phyloP scores from a whole-genome alignment of 257 asterid genomes.

The Avicennia marina region DNA sequence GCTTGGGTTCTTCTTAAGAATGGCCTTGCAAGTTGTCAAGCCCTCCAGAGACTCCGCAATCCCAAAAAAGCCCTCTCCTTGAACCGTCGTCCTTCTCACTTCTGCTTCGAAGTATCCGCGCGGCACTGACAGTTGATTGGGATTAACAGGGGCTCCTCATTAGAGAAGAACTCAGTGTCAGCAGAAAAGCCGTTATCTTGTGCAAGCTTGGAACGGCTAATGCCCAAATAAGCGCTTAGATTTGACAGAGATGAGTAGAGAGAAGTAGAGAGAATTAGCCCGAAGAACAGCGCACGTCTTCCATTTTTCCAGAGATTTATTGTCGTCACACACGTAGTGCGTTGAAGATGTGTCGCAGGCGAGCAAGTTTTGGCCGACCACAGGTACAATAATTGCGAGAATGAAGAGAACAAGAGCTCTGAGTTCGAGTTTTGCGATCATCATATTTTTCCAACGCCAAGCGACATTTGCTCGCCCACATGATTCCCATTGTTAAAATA shows the following conservation, averaged over 20 bases:
- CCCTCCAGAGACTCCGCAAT: slow-evolving; percentile 52
- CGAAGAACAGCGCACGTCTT: slow-evolving; percentile 41
- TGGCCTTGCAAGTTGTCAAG: slow-evolving; percentile 41
- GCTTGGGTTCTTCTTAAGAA: slow-evolving; percentile 38
- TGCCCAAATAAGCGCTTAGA: slow-evolving; percentile 36
- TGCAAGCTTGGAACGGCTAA: slow-evolving; percentile 26
- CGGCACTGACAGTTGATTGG: slow-evolving; percentile 45
- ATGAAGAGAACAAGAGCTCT: slow-evolving; percentile 22
- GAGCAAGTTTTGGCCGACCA: slow-evolving; percentile 28
- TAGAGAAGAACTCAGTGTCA: slow-evolving; percentile 25
- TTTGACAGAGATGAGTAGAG: slow-evolving; percentile 37
- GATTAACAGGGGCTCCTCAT: slow-evolving; percentile 35
- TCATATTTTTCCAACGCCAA: slow-evolving; percentile 13
- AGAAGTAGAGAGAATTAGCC: slow-evolving; percentile 46
- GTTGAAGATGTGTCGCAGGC: slow-evolving; percentile 33
- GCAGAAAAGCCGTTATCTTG: slow-evolving; percentile 40
- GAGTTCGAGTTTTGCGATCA: slow-evolving; percentile 21
- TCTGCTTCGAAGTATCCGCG: slow-evolving; percentile 36
- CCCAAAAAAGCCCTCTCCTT: slow-evolving; percentile 47
- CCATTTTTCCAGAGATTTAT: slow-evolving; percentile 24
- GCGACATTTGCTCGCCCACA: too few species aligned
- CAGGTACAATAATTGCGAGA: slow-evolving; percentile 19
- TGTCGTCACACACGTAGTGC: slow-evolving; percentile 23
- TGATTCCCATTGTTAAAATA: too few species aligned
- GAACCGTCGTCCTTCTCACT: slow-evolving; percentile 25